These are phyloP conservation scores for Cryptococcus amylolentus DNA, from an alignment of 1,284 basidiomycete genomes.

Conservation along the genomic window DNA sequence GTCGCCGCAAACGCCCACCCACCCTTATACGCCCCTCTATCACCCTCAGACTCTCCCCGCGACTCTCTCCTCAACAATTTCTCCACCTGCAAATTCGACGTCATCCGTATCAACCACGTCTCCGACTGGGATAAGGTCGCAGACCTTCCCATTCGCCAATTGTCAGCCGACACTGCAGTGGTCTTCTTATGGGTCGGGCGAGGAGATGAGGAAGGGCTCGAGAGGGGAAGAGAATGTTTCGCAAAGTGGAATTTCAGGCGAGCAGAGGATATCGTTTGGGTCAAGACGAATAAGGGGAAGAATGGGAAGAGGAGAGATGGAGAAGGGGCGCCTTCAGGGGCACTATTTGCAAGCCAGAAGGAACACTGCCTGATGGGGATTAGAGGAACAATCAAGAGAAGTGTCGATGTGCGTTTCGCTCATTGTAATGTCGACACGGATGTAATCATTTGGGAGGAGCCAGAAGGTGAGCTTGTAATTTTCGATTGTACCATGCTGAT, in stretches of 20 bases:
- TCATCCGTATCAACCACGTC: conserved; percentile 87
- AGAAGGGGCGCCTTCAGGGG: conserved; percentile 1
- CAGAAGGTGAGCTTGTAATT: background rate
- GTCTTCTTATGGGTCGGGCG: conserved; percentile 96
- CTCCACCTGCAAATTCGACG: conserved; percentile 66
- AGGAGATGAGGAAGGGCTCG: conserved; percentile 84
- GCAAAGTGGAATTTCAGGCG: conserved; percentile 92
- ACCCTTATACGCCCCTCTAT: conserved; percentile 36
- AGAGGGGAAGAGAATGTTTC: conserved; percentile 84
- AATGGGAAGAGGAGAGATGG: background rate
- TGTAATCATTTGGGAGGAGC: conserved; percentile 79
- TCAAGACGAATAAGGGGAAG: conserved; percentile 73
- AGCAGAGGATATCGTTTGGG: conserved; percentile 97
- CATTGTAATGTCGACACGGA: conserved; percentile 99
- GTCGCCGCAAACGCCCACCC: conserved; percentile 38
- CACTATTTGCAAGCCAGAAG: conserved; percentile 76
- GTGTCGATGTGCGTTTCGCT: conserved; percentile 90
- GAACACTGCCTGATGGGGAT: conserved; percentile 99
- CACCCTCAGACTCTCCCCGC: background rate
- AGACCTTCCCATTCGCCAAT: conserved; percentile 72
- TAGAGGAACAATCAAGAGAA: conserved; percentile 88
- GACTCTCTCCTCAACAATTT: conserved; percentile 8
- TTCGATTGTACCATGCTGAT: background rate
- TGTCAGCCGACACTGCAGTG: conserved; percentile 88
- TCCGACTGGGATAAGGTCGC: conserved; percentile 81